Base-by-base conservation (phyloP, 2,329 filamentous ascomycete species). In the Monilinia vaccinii-corymbosi region DNA sequence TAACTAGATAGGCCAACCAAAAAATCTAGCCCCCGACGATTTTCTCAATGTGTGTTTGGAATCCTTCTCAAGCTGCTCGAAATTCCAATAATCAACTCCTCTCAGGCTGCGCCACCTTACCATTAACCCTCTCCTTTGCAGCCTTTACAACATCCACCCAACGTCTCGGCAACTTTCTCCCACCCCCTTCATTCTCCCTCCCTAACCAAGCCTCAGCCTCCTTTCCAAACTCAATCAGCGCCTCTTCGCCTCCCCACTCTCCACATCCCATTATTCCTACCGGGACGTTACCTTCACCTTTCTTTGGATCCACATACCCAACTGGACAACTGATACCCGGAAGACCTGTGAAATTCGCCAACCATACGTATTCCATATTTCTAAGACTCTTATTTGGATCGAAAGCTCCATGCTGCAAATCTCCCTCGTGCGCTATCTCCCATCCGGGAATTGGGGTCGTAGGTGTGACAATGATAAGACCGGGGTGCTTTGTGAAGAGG, bases 341-440 rank as follows among this genome's bases (percentile, higher is more conserved):
- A 52, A 86, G 85, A 0, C 92, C 92, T 0, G 80, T 83, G 67
- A 91, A 86, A 73, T 97, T 97, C 8, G 91, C 88, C 40, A 96
- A 74, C 81, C 88, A 96, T 18, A 89, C 85, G 73, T 90, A 96
- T 72, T 87, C 83, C 90, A 96, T 96, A 70, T 83, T 89, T 31
- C 81, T 78, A n/a, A 96, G 76, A 18, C 83, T 85, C 62, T 75
- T 78, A 71, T 94, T 91, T 0, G 80, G 86, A 71, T 97, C 87
- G 42, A 80, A 86, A 65, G 90, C 77, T 2, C 92, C 92, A 68
- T 91, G 85, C n/a, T 76, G 76, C 18, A 84, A 76, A 45, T 88
- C 85, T 14, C 45, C 59, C 1, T 78, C 73, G 13, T 72, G 62
- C 28, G 86, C 83, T 46, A 82, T 81, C 5, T 68, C 63, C 88